These are phyloP conservation scores for Casuarina glauca DNA, from an alignment of 306 rosid genomes.

Conservation along the genomic window DNA sequence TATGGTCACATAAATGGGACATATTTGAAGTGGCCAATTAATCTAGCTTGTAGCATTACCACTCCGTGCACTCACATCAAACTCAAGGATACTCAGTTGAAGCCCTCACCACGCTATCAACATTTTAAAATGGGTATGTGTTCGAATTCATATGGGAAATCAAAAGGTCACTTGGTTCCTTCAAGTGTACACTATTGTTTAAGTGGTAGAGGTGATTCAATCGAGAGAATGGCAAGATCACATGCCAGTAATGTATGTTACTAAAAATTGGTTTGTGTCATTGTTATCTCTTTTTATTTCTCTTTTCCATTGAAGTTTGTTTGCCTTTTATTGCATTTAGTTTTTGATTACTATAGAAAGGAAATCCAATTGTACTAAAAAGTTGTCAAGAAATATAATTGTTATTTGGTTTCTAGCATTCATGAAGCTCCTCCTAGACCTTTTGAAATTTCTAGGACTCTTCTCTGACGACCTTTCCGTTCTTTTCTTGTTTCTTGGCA, in stretches of 20 bases:
- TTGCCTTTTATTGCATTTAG: slow-evolving; percentile 45
- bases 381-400: too few relatives aligned
- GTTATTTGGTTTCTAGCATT: too few relatives aligned
- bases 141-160: slow-evolving; percentile 74
- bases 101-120: slow-evolving; percentile 38
- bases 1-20: slow-evolving; percentile 63
- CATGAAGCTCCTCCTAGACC: too few relatives aligned
- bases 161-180: slow-evolving; percentile 62
- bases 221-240: slow-evolving; percentile 58
- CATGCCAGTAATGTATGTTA: slow-evolving; percentile 50
- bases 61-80: slow-evolving; percentile 80
- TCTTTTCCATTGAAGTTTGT: slow-evolving; percentile 21
- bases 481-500: too few relatives aligned
- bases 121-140: slow-evolving; percentile 55
- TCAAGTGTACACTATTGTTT: slow-evolving; percentile 75
- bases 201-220: slow-evolving; percentile 51
- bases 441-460: too few relatives aligned
- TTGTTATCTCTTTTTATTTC: too few relatives aligned
- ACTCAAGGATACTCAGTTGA: slow-evolving; percentile 62
- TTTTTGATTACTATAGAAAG: too few relatives aligned
- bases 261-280: background rate
- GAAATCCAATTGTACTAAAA: too few relatives aligned
- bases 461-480: too few relatives aligned
- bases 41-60: slow-evolving; percentile 73
- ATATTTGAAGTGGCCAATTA: slow-evolving; percentile 60